A percentile compares a stretch with the other conserved stretches of the same genome.
These are phyloP conservation scores for Penicillium paxilli DNA, from an alignment of 495 filamentous ascomycete species.

Conservation along the genomic window DNA sequence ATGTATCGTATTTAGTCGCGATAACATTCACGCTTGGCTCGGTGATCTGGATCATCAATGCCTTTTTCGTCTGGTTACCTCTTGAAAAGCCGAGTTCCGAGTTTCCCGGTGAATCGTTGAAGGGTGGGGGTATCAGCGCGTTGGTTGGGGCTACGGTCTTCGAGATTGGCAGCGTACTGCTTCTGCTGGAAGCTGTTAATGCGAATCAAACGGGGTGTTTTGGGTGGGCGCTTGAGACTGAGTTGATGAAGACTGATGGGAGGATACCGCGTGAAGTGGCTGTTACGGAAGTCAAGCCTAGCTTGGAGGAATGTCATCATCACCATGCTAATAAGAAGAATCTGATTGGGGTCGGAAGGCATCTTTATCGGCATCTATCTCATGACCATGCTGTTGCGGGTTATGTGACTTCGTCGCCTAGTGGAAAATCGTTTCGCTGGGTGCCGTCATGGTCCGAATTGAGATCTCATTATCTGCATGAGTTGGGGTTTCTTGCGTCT, in stretches of 20 bases:
- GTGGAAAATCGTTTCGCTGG: constrained; percentile 55
- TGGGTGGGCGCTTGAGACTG: constrained; percentile 65
- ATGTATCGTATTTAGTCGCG: constrained; percentile 69
- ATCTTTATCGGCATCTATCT: not conserved
- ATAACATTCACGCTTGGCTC: constrained; percentile 64
- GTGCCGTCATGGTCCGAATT: constrained; percentile 58
- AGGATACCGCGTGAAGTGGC: not conserved
- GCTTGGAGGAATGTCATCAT: constrained; percentile 44
- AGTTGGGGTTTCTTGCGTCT: constrained; percentile 69
- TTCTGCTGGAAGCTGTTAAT: constrained; percentile 71
- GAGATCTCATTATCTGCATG: constrained; percentile 61
- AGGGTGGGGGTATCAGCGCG: constrained; percentile 62
- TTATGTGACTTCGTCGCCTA: constrained; percentile 12
- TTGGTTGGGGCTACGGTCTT: constrained; percentile 73
- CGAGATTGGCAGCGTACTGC: constrained; percentile 62
- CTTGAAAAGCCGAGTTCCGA: constrained; percentile 50
- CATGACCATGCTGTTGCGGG: constrained; percentile 1
- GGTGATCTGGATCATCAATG: constrained; percentile 66
- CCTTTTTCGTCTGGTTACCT: constrained; percentile 67
- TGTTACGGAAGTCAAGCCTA: constrained; percentile 26
- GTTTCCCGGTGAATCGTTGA: constrained; percentile 52
- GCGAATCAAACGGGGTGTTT: constrained; percentile 66
- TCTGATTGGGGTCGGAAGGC: constrained; percentile 41
- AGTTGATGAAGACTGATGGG: constrained; percentile 33
- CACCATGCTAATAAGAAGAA: constrained; percentile 53